Conservation (phyloP, 192 early-diverging fungal genomes). For the Coemansia sp. region DNA sequence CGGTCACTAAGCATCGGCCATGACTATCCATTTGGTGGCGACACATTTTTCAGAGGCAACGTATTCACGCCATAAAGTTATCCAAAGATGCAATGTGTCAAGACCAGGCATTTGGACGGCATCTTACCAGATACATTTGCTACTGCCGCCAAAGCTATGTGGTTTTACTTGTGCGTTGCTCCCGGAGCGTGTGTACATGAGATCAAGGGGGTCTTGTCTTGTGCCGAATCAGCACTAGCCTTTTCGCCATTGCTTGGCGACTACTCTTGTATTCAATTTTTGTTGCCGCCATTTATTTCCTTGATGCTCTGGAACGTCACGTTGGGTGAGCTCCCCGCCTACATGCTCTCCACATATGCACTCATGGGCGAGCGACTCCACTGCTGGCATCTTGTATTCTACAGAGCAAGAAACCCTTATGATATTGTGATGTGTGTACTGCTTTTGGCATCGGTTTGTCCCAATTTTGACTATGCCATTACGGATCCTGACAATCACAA, state of each 20-base stretch:
- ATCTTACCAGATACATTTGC: not conserved
- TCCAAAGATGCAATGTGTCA: not conserved
- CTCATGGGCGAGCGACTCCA: not conserved
- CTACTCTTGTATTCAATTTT: not conserved
- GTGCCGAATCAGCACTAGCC: not conserved
- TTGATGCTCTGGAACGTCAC: not conserved
- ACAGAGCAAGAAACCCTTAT: not conserved
- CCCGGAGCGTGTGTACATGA: not conserved
- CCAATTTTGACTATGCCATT: not conserved
- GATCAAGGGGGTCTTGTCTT: not conserved
- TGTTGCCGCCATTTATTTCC: not conserved
- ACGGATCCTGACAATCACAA: not conserved
- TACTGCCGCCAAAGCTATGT: no score
- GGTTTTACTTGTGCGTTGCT: not conserved
- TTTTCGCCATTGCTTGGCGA: not conserved
- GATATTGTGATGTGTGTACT: not conserved
- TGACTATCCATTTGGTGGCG: not conserved
- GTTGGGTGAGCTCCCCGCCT: not conserved
- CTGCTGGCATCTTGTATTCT: not conserved
- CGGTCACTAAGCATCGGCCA: not conserved
- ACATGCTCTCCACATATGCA: not conserved
- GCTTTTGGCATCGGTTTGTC: not conserved
- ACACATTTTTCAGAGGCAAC: not conserved
- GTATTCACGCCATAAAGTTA: not conserved
- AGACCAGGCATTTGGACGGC: no score